Percentiles rank a stretch among this genome's conserved stretches.
These are phyloP conservation scores for Psidium guajava DNA, from an alignment of 345 rosid species.

Conservation along the genomic window DNA sequence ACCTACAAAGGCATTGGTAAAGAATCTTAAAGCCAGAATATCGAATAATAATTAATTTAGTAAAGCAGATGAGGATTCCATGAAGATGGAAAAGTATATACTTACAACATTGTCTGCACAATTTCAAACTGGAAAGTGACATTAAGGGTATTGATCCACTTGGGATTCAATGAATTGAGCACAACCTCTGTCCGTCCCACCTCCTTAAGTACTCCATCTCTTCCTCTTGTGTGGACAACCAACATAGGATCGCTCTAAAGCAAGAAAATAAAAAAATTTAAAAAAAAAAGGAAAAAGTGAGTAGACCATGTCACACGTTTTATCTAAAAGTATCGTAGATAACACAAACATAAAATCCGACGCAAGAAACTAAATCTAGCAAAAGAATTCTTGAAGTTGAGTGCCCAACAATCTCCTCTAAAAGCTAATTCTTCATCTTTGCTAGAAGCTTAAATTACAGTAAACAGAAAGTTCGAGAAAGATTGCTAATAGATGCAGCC, in stretches of 20 bases:
- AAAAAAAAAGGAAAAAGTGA: background rate
- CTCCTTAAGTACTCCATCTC: constrained; percentile 57
- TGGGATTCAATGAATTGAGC: constrained; percentile 69
- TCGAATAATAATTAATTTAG: background rate
- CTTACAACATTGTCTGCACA: constrained; percentile 79
- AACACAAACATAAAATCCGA: background rate
- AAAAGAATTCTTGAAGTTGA: background rate
- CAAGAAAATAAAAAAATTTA: constrained; percentile 8
- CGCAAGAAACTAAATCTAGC: background rate
- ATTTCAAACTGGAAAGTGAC: constrained; percentile 57
- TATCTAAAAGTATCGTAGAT: background rate
- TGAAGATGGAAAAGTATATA: background rate
- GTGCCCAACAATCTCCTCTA: background rate
- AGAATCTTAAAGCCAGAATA: constrained; percentile 8
- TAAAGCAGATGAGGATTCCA: background rate
- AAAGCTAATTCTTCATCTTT: background rate
- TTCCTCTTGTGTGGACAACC: constrained; percentile 54
- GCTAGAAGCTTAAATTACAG: background rate
- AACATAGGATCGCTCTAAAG: constrained; percentile 87
- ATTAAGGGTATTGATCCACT: constrained; percentile 52
- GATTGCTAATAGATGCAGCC: background rate
- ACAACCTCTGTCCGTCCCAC: constrained; percentile 71
- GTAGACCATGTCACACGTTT: background rate
- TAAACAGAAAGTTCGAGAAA: background rate
- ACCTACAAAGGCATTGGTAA: constrained; percentile 28